Conservation (phyloP, 352 stramenopile genomes). For the Globisporangium solare region DNA sequence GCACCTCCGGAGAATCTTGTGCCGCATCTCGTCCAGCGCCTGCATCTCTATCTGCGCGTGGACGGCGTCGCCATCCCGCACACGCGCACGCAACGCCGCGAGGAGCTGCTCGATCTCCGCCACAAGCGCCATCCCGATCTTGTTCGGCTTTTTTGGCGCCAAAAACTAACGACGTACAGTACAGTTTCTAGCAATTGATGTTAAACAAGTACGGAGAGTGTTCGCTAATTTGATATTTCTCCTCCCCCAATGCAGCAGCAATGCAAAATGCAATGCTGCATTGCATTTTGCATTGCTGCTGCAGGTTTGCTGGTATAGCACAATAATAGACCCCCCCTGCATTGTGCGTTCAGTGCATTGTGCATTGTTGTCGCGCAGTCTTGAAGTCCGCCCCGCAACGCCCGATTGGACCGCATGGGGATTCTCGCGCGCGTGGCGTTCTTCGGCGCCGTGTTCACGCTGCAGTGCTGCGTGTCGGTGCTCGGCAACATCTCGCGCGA, state of each 20-base stretch:
- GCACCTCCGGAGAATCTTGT: conserved; percentile 1
- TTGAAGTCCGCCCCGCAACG: too few species aligned
- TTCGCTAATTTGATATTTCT: too few species aligned
- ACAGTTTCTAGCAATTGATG: too few species aligned
- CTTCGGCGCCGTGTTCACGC: conserved; percentile 77
- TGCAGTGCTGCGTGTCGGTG: conserved; percentile 74
- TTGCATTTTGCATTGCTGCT: neutral
- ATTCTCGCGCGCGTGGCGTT: conserved; percentile 52
- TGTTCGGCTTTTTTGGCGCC: neutral
- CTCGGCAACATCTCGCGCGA: conserved; percentile 77
- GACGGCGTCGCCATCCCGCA: neutral
- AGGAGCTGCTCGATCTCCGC: neutral
- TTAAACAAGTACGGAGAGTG: too few species aligned
- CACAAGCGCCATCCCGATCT: neutral
- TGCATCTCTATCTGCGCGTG: neutral
- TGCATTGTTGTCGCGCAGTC: neutral
- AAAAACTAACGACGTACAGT: neutral
- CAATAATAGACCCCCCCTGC: too few species aligned
- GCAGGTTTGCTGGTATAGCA: neutral
- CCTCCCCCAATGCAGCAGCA: neutral
- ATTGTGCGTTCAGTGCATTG: neutral
- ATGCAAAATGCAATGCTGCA: too few species aligned
- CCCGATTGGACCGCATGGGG: too few species aligned
- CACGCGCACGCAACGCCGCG: too few species aligned
- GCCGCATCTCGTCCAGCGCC: conserved; percentile 1